phyloP scores from a whole-genome alignment of 768 basidiomycete species.

The Brasilioporus rufonigricans region DNA sequence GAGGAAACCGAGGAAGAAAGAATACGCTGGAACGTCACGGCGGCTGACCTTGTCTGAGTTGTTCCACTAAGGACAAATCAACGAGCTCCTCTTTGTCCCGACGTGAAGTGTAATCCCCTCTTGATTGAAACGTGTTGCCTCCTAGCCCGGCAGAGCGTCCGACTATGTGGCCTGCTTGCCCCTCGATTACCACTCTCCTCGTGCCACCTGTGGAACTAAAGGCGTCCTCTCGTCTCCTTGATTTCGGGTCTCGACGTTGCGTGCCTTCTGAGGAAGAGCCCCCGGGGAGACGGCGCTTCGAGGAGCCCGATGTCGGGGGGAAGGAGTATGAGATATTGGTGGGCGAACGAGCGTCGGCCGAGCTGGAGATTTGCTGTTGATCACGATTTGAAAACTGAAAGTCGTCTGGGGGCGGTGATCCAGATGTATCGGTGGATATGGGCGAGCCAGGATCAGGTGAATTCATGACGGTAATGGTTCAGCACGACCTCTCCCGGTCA shows the following conservation, averaged over 20 bases:
- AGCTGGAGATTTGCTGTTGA: constrained; percentile 23
- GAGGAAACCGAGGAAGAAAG: constrained; percentile 1
- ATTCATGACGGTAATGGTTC: constrained; percentile 28
- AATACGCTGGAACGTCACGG: background rate
- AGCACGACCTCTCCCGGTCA: background rate
- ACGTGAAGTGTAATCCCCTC: constrained; percentile 40
- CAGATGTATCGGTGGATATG: constrained; percentile 37
- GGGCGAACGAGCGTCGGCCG: constrained; percentile 20
- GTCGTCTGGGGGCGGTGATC: constrained; percentile 36
- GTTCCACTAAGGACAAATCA: constrained; percentile 48
- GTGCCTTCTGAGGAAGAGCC: constrained; percentile 43
- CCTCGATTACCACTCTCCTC: constrained; percentile 24
- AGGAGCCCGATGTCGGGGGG: constrained; percentile 29
- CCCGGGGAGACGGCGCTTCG: constrained; percentile 52
- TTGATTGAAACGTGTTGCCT: constrained; percentile 24
- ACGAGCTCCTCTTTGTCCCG: constrained; percentile 57
- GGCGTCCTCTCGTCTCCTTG: constrained; percentile 47
- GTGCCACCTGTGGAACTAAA: constrained; percentile 21
- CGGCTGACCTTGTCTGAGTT: constrained; percentile 50
- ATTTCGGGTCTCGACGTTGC: constrained; percentile 49
- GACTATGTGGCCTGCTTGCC: constrained; percentile 13
- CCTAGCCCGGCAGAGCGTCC: constrained; percentile 11
- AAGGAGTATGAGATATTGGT: constrained; percentile 21
- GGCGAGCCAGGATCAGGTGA: constrained; percentile 38
- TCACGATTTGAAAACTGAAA: constrained; percentile 31